Base-by-base conservation (phyloP, 2,329 filamentous ascomycete genomes). In the Cadophora gregata region DNA sequence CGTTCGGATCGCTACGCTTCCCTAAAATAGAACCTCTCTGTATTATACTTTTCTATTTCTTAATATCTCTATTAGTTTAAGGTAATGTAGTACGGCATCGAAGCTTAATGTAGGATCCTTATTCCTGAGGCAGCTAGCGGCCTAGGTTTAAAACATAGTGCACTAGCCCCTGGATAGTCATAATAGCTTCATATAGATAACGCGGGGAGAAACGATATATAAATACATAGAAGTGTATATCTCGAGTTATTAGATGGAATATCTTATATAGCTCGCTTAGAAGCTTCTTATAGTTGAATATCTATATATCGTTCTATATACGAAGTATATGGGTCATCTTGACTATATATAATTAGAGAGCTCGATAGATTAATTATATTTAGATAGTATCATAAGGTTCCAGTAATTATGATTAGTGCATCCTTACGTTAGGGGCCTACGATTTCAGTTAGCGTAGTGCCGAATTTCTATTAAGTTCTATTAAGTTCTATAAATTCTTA, bases 161-260 rank as follows among this genome's bases (percentile, higher is more conserved):
- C 42, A 65, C 48, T n/a, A n/a, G 33, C 59, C 50, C 63, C 50
- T 65, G 31, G 50, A 65, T 59, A 62, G 62, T 66, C 50, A 66
- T 48, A 31, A 66, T 62, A 16, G 64, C 59, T 64, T 62, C 45
- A 42, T 64, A 50, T 36, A 48, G 62, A 66, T 48, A 62, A 65
- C 31, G 53, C 25, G 31, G 58, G 53, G 65, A 55, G 45, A 64
- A 64, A 51, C n/a, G 27, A 51, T 55, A 60, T 31, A 42, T 59
- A 50, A 24, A 64, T 51, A 27, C 59, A 19, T 42, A 59, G 45
- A 42, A 33, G 42, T 60, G 27, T 24, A 48, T 25, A 64, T n/a
- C n/a, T n/a, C n/a, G n/a, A 59, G 36, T 59, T 64, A 64, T 59
- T 59, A n/a, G n/a, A n/a, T n/a, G n/a, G n/a, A 19, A 64, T 59